Conservation (phyloP, 2,329 filamentous ascomycete species). For the Setomelanomma holmii region DNA sequence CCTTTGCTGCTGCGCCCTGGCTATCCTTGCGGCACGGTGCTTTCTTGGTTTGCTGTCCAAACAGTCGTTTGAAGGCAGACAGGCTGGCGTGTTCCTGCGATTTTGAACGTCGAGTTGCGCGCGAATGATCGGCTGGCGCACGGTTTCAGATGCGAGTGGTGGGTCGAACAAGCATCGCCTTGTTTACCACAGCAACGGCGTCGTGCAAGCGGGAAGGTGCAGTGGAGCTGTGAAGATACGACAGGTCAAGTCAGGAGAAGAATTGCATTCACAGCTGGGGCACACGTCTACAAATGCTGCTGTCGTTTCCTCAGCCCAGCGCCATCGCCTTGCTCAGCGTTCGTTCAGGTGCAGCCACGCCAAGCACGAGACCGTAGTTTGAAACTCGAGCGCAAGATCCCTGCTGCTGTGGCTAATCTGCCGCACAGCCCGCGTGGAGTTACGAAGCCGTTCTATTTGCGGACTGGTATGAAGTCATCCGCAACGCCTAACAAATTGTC, state of each 20-base stretch:
- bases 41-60: slow-evolving; percentile 22
- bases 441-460: slow-evolving; percentile 16
- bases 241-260: slow-evolving; percentile 1
- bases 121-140: slow-evolving; percentile 29
- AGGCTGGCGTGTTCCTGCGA: slow-evolving; percentile 4
- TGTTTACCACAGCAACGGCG: slow-evolving; percentile 45
- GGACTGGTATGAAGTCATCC: slow-evolving; percentile 11
- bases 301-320: slow-evolving; percentile 11
- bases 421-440: slow-evolving; percentile 14
- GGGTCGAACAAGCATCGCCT: slow-evolving; percentile 25
- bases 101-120: slow-evolving; percentile 1
- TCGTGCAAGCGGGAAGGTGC: slow-evolving; percentile 12
- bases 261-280: slow-evolving; percentile 10
- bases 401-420: slow-evolving; percentile 12
- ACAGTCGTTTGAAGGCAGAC: slow-evolving; percentile 16
- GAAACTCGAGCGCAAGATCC: slow-evolving; percentile 8
- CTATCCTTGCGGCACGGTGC: slow-evolving; percentile 24
- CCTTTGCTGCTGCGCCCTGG: slow-evolving; percentile 32
- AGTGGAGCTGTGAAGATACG: background rate
- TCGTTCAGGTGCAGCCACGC: slow-evolving; percentile 12
- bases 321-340: slow-evolving; percentile 7
- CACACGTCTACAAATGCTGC: background rate
- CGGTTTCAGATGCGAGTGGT: slow-evolving; percentile 43
- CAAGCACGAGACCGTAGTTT: slow-evolving; percentile 5
- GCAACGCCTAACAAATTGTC: slow-evolving; percentile 5